Base-by-base conservation (phyloP, 495 filamentous ascomycete genomes). In the Penicillium simplicissimum region DNA sequence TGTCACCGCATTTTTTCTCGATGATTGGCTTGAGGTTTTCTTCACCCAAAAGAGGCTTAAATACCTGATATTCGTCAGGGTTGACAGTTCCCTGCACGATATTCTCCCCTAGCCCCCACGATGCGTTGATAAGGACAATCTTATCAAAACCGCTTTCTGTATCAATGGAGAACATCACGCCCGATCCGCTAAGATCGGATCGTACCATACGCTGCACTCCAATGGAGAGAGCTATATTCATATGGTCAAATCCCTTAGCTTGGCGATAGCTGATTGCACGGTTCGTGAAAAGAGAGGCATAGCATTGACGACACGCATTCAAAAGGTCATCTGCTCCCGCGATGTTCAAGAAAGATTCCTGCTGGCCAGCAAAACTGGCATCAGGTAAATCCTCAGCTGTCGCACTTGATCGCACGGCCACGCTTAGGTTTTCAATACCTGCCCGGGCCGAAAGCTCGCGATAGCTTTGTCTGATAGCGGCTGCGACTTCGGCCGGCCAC, bases 91-190 rank as follows among this genome's bases (percentile, higher is more conserved):
- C 73, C 45, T 74, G 73, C 13, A 77, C 74, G 7, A 77, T 58
- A 23, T 74, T 75, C 61, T 75, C 74, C 1, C 74, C 74, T 4
- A 77, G 68, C 2, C 73, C 74, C 73, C 73, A 75, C 3, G 73
- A 62, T 34, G 74, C 73, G 61, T 73, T 74, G 64, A 77, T 75
- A 38, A 75, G 51, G 31, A 77, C 70, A 23, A 72, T 52, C 60
- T 73, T 69, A 54, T 75, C 67, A 52, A 74, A 75, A 4, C 73
- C 73, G 28, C 66, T 73, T 49, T 75, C 71, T 2, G 73, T 74
- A 58, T 77, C 71, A 35, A 75, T 67, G 48, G 71, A 72, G 58
- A 77, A 77, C 71, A 77, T 75, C 21, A 77, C 68, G 28, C 74
- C 72, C 33, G 76, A 69, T 4, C 69, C 71, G 14, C 70, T 52